Conservation (phyloP, 108 stramenopile genomes). For the Conticribra weissflogii region DNA sequence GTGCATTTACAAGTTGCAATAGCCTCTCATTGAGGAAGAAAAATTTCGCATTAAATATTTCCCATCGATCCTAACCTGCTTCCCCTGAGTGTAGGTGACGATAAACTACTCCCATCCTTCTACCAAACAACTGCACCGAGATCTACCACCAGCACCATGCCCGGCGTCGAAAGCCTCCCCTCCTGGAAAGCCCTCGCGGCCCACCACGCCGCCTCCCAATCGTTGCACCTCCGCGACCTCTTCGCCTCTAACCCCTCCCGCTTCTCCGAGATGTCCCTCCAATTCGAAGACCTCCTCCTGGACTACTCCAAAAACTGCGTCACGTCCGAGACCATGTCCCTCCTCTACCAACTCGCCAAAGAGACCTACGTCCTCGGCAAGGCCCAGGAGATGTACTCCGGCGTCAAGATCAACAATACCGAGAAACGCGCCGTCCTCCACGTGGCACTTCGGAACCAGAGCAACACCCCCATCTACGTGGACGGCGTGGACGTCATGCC, state of each 20-base stretch:
- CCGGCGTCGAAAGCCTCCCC: conserved; percentile 52
- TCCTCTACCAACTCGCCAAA: conserved; percentile 82
- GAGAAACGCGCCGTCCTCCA: conserved; percentile 85
- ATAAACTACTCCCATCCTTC: too few relatives aligned
- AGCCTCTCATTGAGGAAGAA: too few relatives aligned
- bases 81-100: too few relatives aligned
- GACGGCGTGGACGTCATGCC: conserved; percentile 94
- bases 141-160: conserved; percentile 51
- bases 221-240: conserved; percentile 68
- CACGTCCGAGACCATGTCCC: conserved; percentile 88
- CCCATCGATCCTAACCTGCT: too few relatives aligned
- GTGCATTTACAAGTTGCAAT: too few relatives aligned
- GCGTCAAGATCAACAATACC: conserved; percentile 90
- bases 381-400: conserved; percentile 87
- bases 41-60: too few relatives aligned
- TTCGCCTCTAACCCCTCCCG: conserved; percentile 71
- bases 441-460: conserved; percentile 79
- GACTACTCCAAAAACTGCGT: conserved; percentile 96
- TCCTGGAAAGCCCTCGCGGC: conserved; percentile 74
- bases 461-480: conserved; percentile 77
- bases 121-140: background rate
- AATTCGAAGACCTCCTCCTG: conserved; percentile 87
- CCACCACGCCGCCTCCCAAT: conserved; percentile 68
- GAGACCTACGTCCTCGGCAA: conserved; percentile 77
- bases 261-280: conserved; percentile 66